A percentile compares a stretch with the other conserved stretches of the same genome.
phyloP scores from a whole-genome alignment of 2,329 filamentous ascomycete genomes.

The Sordariomycetes sp. region DNA sequence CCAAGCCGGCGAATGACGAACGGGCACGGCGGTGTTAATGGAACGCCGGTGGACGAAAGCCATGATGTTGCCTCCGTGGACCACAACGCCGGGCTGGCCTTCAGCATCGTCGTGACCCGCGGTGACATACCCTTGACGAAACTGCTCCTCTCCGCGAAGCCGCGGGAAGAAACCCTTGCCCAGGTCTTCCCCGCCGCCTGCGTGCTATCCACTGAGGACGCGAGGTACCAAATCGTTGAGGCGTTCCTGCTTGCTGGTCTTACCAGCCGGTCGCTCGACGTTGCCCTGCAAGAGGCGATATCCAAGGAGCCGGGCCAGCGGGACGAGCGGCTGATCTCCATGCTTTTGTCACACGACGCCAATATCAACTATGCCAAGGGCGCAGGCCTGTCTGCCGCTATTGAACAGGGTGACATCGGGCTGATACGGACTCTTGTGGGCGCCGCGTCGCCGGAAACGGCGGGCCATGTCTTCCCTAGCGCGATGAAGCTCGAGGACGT shows the following conservation, averaged over 20 bases:
- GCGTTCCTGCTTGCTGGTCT: slow-evolving; percentile 38
- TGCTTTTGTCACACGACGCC: slow-evolving; percentile 39
- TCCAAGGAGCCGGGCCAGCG: slow-evolving; percentile 32
- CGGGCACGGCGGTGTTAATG: slow-evolving; percentile 4
- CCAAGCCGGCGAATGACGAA: slow-evolving; percentile 18
- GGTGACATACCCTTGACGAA: slow-evolving; percentile 32
- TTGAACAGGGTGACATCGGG: slow-evolving; percentile 33
- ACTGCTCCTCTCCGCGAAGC: slow-evolving; percentile 33
- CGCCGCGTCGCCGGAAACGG: slow-evolving; percentile 33
- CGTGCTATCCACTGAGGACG: slow-evolving; percentile 23
- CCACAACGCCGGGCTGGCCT: slow-evolving; percentile 37
- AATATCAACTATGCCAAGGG: slow-evolving; percentile 45
- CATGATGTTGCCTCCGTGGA: slow-evolving; percentile 43
- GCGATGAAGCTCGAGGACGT: slow-evolving; percentile 34
- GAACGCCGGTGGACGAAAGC: slow-evolving; percentile 23
- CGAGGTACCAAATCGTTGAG: slow-evolving; percentile 37
- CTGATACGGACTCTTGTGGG: slow-evolving; percentile 34
- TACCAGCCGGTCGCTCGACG: slow-evolving; percentile 32
- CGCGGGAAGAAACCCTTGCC: slow-evolving; percentile 33
- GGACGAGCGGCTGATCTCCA: slow-evolving; percentile 39
- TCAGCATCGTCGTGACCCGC: slow-evolving; percentile 36
- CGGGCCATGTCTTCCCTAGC: slow-evolving; percentile 33
- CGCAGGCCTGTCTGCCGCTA: slow-evolving; percentile 33
- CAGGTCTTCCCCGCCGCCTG: slow-evolving; percentile 36
- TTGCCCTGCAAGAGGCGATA: slow-evolving; percentile 41